Evolutionary conservation across 2,329 filamentous ascomycete genomes (phyloP).

Genomic region (Colletotrichum euphorbiae): DNA sequence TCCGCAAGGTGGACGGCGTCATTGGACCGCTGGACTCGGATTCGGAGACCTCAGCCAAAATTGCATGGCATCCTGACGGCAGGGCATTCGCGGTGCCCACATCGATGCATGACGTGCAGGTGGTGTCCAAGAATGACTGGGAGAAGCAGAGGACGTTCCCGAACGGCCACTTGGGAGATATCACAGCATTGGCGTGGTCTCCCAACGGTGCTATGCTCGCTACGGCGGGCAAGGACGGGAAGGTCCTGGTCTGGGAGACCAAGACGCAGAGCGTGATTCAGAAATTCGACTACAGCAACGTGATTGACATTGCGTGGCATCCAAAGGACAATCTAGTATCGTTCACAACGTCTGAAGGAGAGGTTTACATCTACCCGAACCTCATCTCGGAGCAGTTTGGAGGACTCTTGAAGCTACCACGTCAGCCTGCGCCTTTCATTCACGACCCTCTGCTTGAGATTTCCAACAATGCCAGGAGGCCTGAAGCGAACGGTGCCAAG

Average conservation of each 20-base stretch:
- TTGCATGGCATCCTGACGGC: slow-evolving; percentile 94
- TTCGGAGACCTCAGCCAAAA: slow-evolving; percentile 78
- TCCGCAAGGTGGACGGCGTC: slow-evolving; percentile 86
- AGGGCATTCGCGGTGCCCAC: slow-evolving; percentile 90
- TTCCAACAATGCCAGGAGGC: slow-evolving; percentile 71
- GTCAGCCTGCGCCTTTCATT: slow-evolving; percentile 86
- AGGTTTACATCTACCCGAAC: slow-evolving; percentile 89
- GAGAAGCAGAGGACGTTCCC: slow-evolving; percentile 84
- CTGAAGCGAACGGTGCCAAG: slow-evolving; percentile 47
- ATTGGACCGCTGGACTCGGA: slow-evolving; percentile 84
- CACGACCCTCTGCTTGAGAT: slow-evolving; percentile 81
- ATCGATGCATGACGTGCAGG: slow-evolving; percentile 82
- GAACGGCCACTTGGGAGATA: slow-evolving; percentile 82
- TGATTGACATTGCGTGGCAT: slow-evolving; percentile 91
- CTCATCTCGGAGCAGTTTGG: slow-evolving; percentile 71
- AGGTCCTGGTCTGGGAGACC: slow-evolving; percentile 87
- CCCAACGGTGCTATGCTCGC: slow-evolving; percentile 92
- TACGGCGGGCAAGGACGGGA: slow-evolving; percentile 74
- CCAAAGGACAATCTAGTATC: slow-evolving; percentile 88
- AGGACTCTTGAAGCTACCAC: slow-evolving; percentile 65
- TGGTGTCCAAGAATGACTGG: slow-evolving; percentile 91
- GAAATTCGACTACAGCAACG: slow-evolving; percentile 82
- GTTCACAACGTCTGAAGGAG: slow-evolving; percentile 92
- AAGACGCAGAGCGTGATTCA: slow-evolving; percentile 86
- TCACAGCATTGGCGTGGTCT: slow-evolving; percentile 92